Evolutionary conservation across 345 rosid species (phyloP).

Genomic region (Citrus mangshanensis): DNA sequence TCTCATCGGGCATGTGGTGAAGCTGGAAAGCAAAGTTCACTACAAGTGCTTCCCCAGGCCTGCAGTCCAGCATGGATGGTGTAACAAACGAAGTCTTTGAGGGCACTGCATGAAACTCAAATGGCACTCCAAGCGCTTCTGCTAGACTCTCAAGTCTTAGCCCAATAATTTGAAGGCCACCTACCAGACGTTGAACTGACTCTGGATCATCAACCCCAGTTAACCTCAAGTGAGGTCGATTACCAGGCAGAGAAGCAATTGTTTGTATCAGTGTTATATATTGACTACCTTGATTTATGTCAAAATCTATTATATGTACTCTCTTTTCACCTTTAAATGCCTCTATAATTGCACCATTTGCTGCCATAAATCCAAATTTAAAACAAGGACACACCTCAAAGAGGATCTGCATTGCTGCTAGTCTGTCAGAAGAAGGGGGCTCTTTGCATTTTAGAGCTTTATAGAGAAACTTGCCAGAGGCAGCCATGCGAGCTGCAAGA

Average conservation of each 20-base stretch:
- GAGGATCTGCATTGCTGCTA: slow-evolving; percentile 98
- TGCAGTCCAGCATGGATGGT: slow-evolving; percentile 63
- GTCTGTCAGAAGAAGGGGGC: slow-evolving; percentile 91
- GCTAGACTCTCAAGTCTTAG: slow-evolving; percentile 82
- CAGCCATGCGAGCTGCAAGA: slow-evolving; percentile 90
- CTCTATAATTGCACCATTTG: slow-evolving; percentile 82
- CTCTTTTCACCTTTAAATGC: slow-evolving; percentile 66
- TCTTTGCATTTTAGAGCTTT: slow-evolving; percentile 93
- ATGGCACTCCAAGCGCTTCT: slow-evolving; percentile 54
- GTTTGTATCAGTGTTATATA: slow-evolving; percentile 82
- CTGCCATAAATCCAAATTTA: slow-evolving; percentile 89
- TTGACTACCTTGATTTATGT: slow-evolving; percentile 92
- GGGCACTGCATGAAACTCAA: slow-evolving; percentile 67
- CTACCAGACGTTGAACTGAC: slow-evolving; percentile 80
- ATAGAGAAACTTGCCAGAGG: slow-evolving; percentile 82
- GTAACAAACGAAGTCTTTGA: slow-evolving; percentile 68
- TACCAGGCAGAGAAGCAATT: slow-evolving; percentile 44
- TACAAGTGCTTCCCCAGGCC: slow-evolving; percentile 65
- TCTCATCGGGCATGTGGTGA: slow-evolving; percentile 99
- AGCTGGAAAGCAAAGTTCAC: slow-evolving; percentile 98
- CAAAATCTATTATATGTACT: slow-evolving; percentile 88
- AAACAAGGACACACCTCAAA: slow-evolving; percentile 98
- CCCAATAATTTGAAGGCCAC: slow-evolving; percentile 75
- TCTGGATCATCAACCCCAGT: slow-evolving; percentile 98
- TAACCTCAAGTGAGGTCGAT: slow-evolving; percentile 61